A percentile compares a stretch with the other conserved stretches of the same genome.
These are phyloP conservation scores for Cucumis sativus DNA, from an alignment of 306 rosid species.

Conservation along the genomic window Cucumber_9930_V3 NC_026661.2:22126001-22126500, in stretches of 20 bases:
- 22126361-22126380: slow-evolving; percentile 21
- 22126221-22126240: not conserved
- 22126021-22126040: no score
- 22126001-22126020: no score
- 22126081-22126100: no score
- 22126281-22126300: slow-evolving; percentile 52
- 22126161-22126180: not conserved
- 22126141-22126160: no score
- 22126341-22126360: slow-evolving; percentile 20
- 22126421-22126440: slow-evolving; percentile 7
- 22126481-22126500: slow-evolving; percentile 67
- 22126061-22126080: no score
- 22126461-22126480: slow-evolving; percentile 74
- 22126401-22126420: slow-evolving; percentile 21
- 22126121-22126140: no score
- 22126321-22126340: slow-evolving; percentile 19
- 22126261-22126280: slow-evolving; percentile 34
- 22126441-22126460: slow-evolving; percentile 3
- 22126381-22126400: slow-evolving; percentile 28
- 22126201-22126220: not conserved
- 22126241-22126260: not conserved
- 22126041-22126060: no score
- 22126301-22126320: slow-evolving; percentile 16
- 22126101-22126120: no score
- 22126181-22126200: not conserved